Base-by-base conservation (phyloP, 805 yeast species). In the Kurtzmaniella cleridarum region DNA sequence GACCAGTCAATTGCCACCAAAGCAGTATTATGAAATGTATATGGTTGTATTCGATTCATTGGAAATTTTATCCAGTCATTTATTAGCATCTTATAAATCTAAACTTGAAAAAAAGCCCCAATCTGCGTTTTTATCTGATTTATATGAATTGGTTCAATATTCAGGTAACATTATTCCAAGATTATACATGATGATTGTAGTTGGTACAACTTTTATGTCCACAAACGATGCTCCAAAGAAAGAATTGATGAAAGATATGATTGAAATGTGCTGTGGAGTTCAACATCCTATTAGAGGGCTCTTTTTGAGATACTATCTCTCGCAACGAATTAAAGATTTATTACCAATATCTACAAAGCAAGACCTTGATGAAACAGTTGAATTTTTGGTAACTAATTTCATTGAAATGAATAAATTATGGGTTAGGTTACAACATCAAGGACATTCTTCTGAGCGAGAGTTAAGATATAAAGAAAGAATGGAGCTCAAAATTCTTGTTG, bases 371-470 rank as follows among this genome's bases (percentile, higher is more conserved):
- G 89, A 83, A 45, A 79, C 90, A 2, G 83, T 88, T 31, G 79
- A 81, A 41, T 91, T 90, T 54, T 76, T 90, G 27, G 73, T 87
- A 38, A 78, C 86, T 14, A 93, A 93, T 58, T 93, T 93, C 58
- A 80, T 91, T 41, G 98, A 93, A 59, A 93, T 93, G 98, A 93
- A 93, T 66, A 93, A 93, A 60, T 70, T 93, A 34, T 93, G 98
- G 98, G 98, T 93, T 3, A 75, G 98, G 37, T 68, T 90, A 47
- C 98, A 91, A 62, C 96, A 90, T 57, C 96, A 89, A 60, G 98
- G 98, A 2, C 96, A 88, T 45, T 77, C 91, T 3, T 75, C 84
- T 31, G 96, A 91, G 51, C 74, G 86, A 30, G 78, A 71, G 29
- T 77, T 83, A 57, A 73, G 97, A 41, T 75, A 73, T 16, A 73